Evolutionary conservation across 495 filamentous ascomycete genomes (phyloP).

Genomic region (Parachaetomium inaequale): DNA sequence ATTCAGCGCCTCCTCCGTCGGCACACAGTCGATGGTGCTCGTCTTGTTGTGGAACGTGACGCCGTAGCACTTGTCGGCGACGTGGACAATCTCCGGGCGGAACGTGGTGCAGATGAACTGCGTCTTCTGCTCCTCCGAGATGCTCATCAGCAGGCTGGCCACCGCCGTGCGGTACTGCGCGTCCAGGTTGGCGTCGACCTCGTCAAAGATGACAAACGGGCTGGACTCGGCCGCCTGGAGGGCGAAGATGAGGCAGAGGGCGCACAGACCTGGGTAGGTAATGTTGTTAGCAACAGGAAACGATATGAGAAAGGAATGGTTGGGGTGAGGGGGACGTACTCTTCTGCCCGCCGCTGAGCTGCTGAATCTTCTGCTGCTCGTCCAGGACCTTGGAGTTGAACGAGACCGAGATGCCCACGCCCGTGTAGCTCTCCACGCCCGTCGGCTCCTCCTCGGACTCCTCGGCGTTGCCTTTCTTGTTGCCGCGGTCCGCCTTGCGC

Average conservation of each 20-base stretch:
- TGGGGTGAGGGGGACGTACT: constrained; percentile 53
- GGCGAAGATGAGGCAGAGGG: constrained; percentile 94
- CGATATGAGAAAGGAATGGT: constrained; percentile 23
- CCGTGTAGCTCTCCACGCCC: constrained; percentile 91
- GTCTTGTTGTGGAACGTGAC: constrained; percentile 93
- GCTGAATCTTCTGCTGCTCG: constrained; percentile 96
- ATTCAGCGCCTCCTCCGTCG: constrained; percentile 78
- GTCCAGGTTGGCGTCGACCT: constrained; percentile 98
- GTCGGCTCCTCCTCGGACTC: constrained; percentile 66
- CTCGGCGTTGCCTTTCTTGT: constrained; percentile 45
- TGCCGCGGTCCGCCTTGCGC: constrained; percentile 71
- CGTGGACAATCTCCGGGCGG: constrained; percentile 90
- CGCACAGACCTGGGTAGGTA: constrained; percentile 71
- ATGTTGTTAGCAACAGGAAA: neutral
- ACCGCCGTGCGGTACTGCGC: constrained; percentile 96
- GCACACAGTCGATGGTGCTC: constrained; percentile 84
- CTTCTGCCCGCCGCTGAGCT: constrained; percentile 96
- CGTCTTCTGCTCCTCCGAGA: constrained; percentile 56
- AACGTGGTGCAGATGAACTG: constrained; percentile 93
- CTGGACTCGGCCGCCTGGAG: constrained; percentile 97
- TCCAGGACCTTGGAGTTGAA: constrained; percentile 96
- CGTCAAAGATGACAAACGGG: constrained; percentile 98
- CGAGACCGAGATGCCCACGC: constrained; percentile 95
- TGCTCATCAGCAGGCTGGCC: constrained; percentile 76
- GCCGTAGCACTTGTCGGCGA: constrained; percentile 97